Percentiles rank a stretch among this genome's conserved stretches.
These are phyloP conservation scores for Phytophthora pseudosyringae DNA, from an alignment of 352 stramenopile genomes.

Conservation along the genomic window DNA sequence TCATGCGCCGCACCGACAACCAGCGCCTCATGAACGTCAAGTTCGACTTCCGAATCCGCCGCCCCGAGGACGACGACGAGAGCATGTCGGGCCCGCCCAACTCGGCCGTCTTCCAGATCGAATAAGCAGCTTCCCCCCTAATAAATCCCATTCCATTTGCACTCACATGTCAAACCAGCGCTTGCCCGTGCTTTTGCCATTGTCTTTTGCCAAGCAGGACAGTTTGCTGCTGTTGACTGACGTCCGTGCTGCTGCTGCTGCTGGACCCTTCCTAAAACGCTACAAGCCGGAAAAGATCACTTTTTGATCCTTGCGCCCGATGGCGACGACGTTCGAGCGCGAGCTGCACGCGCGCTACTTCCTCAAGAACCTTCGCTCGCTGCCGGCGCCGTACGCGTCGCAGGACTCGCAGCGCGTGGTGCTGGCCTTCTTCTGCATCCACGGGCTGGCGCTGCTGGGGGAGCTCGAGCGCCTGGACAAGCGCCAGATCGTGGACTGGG, in stretches of 20 bases:
- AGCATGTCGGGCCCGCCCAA: conserved; percentile 52
- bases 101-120: conserved; percentile 84
- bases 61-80: conserved; percentile 62
- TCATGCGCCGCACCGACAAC: conserved; percentile 84
- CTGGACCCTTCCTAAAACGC: conserved; percentile 7
- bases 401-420: conserved; percentile 87
- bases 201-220: too few relatives aligned
- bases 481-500: conserved; percentile 82
- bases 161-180: conserved; percentile 1
- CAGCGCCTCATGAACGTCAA: conserved; percentile 91
- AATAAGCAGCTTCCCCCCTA: conserved; percentile 56
- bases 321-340: conserved; percentile 55
- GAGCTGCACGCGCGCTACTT: conserved; percentile 87
- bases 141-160: conserved; percentile 42
- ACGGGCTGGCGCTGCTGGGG: conserved; percentile 80
- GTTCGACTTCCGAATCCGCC: conserved; percentile 79
- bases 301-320: conserved; percentile 16
- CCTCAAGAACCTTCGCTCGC: conserved; percentile 72
- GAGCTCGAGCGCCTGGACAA: conserved; percentile 79
- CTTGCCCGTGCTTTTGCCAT: too few relatives aligned
- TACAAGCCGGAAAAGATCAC: conserved; percentile 20
- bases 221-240: too few relatives aligned
- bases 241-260: neutral
- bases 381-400: conserved; percentile 76
- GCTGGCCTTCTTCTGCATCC: conserved; percentile 86